phyloP scores from a whole-genome alignment of 2,329 filamentous ascomycete genomes.

The Coniella vitis region DNA sequence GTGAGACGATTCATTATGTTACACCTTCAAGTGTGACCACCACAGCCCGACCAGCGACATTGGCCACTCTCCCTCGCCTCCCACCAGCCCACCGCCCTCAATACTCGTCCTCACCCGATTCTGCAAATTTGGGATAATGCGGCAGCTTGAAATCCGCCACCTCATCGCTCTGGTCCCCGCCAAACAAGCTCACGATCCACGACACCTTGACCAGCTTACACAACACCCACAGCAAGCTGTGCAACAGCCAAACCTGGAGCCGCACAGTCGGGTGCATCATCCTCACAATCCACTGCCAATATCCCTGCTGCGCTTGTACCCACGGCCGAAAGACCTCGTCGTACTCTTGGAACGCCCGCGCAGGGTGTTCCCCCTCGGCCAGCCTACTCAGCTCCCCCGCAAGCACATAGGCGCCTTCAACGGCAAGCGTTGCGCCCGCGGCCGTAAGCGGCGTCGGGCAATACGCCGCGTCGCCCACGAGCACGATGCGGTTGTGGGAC shows the following conservation, averaged over 20 bases:
- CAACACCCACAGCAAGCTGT: not conserved
- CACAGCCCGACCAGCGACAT: too few relatives aligned
- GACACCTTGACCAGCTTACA: not conserved
- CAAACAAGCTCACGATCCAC: not conserved
- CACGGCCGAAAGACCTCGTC: slow-evolving; percentile 37
- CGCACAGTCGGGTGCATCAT: not conserved
- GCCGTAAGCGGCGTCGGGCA: slow-evolving; percentile 42
- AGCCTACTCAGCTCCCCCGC: slow-evolving; percentile 41
- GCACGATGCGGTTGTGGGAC: slow-evolving; percentile 38
- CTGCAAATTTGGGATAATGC: not conserved
- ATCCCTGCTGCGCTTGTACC: slow-evolving; percentile 32
- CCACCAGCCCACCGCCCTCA: not conserved
- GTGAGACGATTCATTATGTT: too few relatives aligned
- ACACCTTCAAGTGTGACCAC: too few relatives aligned
- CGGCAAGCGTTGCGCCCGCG: slow-evolving; percentile 40
- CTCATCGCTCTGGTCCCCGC: not conserved
- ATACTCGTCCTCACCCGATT: not conserved
- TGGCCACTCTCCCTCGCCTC: too few relatives aligned
- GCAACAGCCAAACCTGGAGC: not conserved
- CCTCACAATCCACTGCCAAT: not conserved
- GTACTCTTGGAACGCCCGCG: slow-evolving; percentile 33
- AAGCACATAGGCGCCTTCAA: slow-evolving; percentile 47
- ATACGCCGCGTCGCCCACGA: slow-evolving; percentile 49
- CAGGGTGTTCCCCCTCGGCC: slow-evolving; percentile 18
- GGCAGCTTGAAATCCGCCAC: not conserved